Percentiles rank a stretch among this genome's conserved stretches.
Evolutionary conservation across 1,284 basidiomycete genomes (phyloP).

Genomic region (Heterobasidion annosum): DNA sequence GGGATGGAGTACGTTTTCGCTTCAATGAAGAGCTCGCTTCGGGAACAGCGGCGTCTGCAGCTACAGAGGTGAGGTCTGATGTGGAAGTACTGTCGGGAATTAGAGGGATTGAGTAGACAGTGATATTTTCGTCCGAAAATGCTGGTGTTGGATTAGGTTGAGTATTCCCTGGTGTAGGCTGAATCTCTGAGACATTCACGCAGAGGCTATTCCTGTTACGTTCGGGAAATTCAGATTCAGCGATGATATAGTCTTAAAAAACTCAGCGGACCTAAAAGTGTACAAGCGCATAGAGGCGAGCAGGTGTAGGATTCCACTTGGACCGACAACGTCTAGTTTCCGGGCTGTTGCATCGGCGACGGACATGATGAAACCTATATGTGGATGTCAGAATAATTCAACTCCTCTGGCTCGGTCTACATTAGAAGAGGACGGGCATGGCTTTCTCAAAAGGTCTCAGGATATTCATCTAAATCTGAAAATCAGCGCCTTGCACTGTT

Average conservation of each 20-base stretch:
- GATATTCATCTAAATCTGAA: no score
- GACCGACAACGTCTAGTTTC: conserved; percentile 60
- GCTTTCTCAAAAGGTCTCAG: no score
- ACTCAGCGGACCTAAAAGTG: conserved; percentile 42
- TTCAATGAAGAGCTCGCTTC: conserved; percentile 11
- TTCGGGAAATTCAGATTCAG: neutral
- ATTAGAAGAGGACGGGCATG: no score
- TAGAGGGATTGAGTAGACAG: conserved; percentile 55
- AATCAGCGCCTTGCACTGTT: no score
- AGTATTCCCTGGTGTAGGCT: conserved; percentile 17
- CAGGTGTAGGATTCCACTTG: conserved; percentile 60
- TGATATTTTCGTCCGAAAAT: conserved; percentile 56
- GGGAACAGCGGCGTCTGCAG: neutral
- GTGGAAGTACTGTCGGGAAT: conserved; percentile 16
- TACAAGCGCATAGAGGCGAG: conserved; percentile 66
- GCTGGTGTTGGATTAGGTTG: conserved; percentile 26
- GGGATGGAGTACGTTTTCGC: conserved; percentile 17
- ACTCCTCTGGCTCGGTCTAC: neutral
- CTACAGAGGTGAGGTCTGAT: neutral
- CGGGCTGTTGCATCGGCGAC: conserved; percentile 64
- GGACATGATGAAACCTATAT: conserved; percentile 71
- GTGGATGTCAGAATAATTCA: neutral
- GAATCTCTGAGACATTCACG: conserved; percentile 39
- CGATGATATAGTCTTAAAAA: neutral
- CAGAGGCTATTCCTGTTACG: conserved; percentile 35